Base-by-base conservation (phyloP, 257 asterid species). In the Scutellaria baicalensis region DNA sequence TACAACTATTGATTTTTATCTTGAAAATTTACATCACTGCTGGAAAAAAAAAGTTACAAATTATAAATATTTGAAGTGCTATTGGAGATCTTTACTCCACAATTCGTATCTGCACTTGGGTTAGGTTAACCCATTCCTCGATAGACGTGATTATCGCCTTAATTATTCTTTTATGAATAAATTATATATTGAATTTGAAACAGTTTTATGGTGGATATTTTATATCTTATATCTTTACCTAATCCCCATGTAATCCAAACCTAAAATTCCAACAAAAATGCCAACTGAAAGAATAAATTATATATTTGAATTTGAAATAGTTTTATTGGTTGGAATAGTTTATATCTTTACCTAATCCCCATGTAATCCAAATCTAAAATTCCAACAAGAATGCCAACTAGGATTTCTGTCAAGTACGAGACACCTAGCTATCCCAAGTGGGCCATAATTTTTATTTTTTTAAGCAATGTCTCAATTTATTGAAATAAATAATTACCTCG, bases 131-230 rank as follows among this genome's bases (percentile, higher is more conserved):
- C 52, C 62, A 33, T 42, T 74, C 65, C 10, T 66, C 56, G 43
- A 45, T 8, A 69, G 56, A 81, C 83, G 83, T 78, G 86, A 78
- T 72, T 78, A 68, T 68, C 81, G 78, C 79, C 75, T 59, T 64
- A 75, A 69, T 78, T 63, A 16, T 70, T 63, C 17, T 50, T 54
- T 60, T 1, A 38, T 17, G 4, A 76, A 44, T 65, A 43, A 70
- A 60, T 54, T 35, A 66, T 16, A 11, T 27, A 64, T 59, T 10
- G 48, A 9, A 64, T 3, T 42, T 7, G 6, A 8, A 12, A 0
- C 3, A 4, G 3, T 59, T 40, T 55, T 20, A 20, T 23, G 38
- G 48, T 54, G 66, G 80, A 44, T n/a, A n/a, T n/a, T n/a, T n/a
- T n/a, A 5, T 66, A 63, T 74, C 44, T 59, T 17, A 17, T 61